These are phyloP conservation scores for Populus hybrid DNA, from an alignment of 441 rosid species.

Conservation along the genomic window DNA sequence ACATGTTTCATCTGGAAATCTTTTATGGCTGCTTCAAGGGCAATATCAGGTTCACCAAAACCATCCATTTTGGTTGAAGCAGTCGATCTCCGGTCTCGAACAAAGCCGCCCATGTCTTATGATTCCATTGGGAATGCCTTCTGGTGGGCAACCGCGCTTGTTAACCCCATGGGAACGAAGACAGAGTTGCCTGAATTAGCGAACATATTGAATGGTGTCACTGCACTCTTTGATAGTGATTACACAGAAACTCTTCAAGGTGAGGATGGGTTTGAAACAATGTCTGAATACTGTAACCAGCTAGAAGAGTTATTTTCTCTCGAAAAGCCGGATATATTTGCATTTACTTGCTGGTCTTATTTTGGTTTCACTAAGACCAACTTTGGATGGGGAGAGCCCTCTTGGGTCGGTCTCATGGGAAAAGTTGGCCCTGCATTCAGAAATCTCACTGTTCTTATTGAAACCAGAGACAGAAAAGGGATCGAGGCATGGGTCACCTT, in stretches of 20 bases:
- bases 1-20: background rate
- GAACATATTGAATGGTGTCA: background rate
- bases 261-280: slow-evolving; percentile 9
- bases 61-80: slow-evolving; percentile 17
- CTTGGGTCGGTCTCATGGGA: slow-evolving; percentile 11
- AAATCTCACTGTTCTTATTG: slow-evolving; percentile 3
- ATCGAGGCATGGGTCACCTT: slow-evolving; percentile 20
- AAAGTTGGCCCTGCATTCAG: slow-evolving; percentile 16
- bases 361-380: background rate
- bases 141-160: slow-evolving; percentile 14
- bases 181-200: slow-evolving; percentile 2
- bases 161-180: background rate
- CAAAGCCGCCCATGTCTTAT: slow-evolving; percentile 9
- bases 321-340: slow-evolving; percentile 5
- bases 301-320: slow-evolving; percentile 7
- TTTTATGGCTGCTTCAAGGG: background rate
- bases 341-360: slow-evolving; percentile 7
- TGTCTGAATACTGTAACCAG: slow-evolving; percentile 10
- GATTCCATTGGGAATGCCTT: background rate
- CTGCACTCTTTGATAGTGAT: background rate
- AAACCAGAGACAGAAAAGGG: slow-evolving; percentile 3
- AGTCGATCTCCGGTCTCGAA: slow-evolving; percentile 7
- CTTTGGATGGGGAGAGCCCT: slow-evolving; percentile 21
- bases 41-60: background rate
- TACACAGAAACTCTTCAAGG: slow-evolving; percentile 13